Percentiles rank a stretch among this genome's conserved stretches.
Conservation (phyloP, 1,139 yeast genomes). For the Yamadazyma atmosphaerica region DNA sequence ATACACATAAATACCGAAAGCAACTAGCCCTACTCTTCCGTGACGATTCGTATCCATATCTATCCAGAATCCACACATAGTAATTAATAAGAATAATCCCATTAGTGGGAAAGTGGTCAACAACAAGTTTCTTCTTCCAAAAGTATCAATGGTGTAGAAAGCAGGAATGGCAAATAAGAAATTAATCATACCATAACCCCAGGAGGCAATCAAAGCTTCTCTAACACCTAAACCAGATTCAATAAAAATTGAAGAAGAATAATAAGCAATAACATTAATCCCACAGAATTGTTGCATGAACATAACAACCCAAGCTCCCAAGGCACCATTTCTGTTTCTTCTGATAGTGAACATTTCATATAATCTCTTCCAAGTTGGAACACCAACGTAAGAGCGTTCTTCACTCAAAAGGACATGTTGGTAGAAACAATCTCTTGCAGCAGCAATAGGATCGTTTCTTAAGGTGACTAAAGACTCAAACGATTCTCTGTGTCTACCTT, state of each 20-base stretch:
- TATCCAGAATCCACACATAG: slow-evolving; percentile 80
- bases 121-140: slow-evolving; percentile 73
- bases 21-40: slow-evolving; percentile 64
- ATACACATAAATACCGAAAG: slow-evolving; percentile 73
- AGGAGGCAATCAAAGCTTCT: slow-evolving; percentile 71
- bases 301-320: slow-evolving; percentile 81
- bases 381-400: slow-evolving; percentile 50
- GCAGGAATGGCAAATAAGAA: slow-evolving; percentile 85
- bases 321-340: slow-evolving; percentile 80
- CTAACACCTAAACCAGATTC: slow-evolving; percentile 64
- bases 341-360: slow-evolving; percentile 63
- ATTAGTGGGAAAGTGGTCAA: slow-evolving; percentile 75
- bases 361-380: slow-evolving; percentile 52
- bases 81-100: slow-evolving; percentile 63
- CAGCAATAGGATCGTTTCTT: slow-evolving; percentile 55
- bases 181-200: slow-evolving; percentile 86
- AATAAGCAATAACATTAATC: slow-evolving; percentile 84
- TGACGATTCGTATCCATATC: slow-evolving; percentile 34
- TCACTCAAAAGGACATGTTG: slow-evolving; percentile 66
- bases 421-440: slow-evolving; percentile 77
- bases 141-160: slow-evolving; percentile 74
- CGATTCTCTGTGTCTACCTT: slow-evolving; percentile 58
- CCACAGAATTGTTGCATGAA: slow-evolving; percentile 95
- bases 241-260: slow-evolving; percentile 71
- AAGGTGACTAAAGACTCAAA: slow-evolving; percentile 51